Evolutionary conservation across 768 basidiomycete species (phyloP), one percentile per base, ranked within the genome.

Genomic region (Lenzites betulinus): DNA sequence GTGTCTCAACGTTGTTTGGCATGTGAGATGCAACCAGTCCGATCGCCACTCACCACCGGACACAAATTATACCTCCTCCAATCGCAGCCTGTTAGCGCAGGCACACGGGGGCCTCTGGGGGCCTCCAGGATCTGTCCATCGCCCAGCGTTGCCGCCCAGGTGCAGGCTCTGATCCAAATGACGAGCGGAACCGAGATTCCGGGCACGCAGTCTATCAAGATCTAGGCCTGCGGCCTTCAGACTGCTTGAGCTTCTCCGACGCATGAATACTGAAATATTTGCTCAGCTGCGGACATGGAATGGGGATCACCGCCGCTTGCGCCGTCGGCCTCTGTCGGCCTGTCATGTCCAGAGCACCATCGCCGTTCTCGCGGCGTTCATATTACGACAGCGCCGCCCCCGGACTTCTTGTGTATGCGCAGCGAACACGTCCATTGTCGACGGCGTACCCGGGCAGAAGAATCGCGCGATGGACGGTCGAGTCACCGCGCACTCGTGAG

Each of bases 381-480:
- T 16, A n/a, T 58, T 58, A 58, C 56, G 56, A 51, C 48, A 58
- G 20, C 39, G 39, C 41, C 48, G 56, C 56, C 56, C 56, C 56
- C 44, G 8, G 22, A 51, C 22, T 38, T 33, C 33, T 18, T 51
- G 12, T 36, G 20, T 28, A 5, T 5, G 38, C 38, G 38, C 38
- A 39, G 38, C 7, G 18, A 7, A 13, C 15, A 46, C 5, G 20
- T 44, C 13, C 22, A 15, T 35, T 30, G 18, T n/a, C 35, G 35
- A 25, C 56, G 56, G 56, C 56, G 20, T 42, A 47, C 41, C 39
- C 56, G 56, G 56, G 3, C 39, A 51, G 49, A 58, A 58, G 48
- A 42, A 12, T 9, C 23, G 26, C 43, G 30, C 30, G 20, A 12
- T 2, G 3, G 15, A 22, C n/a, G 54, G 33, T 23, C 22, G 30